Evolutionary conservation across 2,329 filamentous ascomycete genomes (phyloP).

Genomic region (Penicillium digitatum): DNA sequence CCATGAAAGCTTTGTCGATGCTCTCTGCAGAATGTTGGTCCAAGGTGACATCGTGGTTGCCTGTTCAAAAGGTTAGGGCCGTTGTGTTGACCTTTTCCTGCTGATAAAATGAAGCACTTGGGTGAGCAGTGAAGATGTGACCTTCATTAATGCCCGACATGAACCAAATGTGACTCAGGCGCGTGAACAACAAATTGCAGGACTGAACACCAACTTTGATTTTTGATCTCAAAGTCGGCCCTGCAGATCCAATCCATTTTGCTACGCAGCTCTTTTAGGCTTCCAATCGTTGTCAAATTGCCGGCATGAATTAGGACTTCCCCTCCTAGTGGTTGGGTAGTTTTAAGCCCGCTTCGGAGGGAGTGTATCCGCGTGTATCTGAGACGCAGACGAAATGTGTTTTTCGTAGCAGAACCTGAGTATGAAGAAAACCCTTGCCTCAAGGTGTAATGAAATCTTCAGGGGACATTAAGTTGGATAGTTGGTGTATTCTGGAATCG

Average conservation of each 20-base stretch:
- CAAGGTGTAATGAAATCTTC: not conserved
- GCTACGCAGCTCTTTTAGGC: slow-evolving; percentile 48
- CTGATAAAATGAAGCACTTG: not conserved
- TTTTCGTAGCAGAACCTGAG: slow-evolving; percentile 31
- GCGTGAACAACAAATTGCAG: not conserved
- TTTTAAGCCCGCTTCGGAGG: slow-evolving; percentile 47
- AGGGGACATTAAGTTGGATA: slow-evolving; percentile 1
- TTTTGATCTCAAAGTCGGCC: slow-evolving; percentile 52
- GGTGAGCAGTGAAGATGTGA: not conserved
- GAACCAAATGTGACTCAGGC: not conserved
- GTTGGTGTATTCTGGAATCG: not conserved
- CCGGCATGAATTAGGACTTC: slow-evolving; percentile 59
- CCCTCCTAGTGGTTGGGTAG: slow-evolving; percentile 54
- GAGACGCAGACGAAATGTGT: slow-evolving; percentile 57
- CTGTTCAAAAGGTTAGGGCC: slow-evolving; percentile 31
- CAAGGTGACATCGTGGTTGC: slow-evolving; percentile 57
- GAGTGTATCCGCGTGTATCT: slow-evolving; percentile 55
- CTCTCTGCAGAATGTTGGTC: slow-evolving; percentile 48
- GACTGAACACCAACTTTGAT: slow-evolving; percentile 53
- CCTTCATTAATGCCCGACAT: not conserved
- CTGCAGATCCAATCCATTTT: slow-evolving; percentile 52
- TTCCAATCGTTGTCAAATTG: slow-evolving; percentile 56
- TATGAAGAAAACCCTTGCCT: not conserved
- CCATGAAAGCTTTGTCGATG: slow-evolving; percentile 45
- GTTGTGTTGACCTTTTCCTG: not conserved